These are phyloP conservation scores for Citrullus mucosospermus DNA, from an alignment of 306 rosid species.

Conservation along the genomic window DNA sequence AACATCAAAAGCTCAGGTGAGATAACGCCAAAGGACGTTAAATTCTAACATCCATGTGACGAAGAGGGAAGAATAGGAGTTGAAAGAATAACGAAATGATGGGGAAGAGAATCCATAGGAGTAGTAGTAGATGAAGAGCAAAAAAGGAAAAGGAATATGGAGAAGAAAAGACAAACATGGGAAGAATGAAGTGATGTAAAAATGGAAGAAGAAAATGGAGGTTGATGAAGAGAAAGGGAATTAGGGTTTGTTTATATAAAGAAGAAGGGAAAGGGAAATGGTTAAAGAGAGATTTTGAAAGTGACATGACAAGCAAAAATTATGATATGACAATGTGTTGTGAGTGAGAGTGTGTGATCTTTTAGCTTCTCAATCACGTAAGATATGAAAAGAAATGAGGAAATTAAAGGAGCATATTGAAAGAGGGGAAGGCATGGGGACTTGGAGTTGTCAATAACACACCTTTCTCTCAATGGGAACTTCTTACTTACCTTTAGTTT, in stretches of 20 bases:
- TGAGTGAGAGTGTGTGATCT: background rate
- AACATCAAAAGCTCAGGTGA: background rate
- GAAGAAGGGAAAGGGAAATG: background rate
- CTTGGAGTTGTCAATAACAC: background rate
- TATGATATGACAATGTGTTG: background rate
- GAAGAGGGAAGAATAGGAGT: accelerated
- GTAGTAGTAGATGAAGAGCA: background rate
- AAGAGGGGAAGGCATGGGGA: background rate
- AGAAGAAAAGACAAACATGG: background rate
- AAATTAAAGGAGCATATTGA: background rate
- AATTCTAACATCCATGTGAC: background rate
- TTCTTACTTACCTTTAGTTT: background rate
- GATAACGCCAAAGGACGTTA: background rate
- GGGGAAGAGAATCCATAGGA: background rate
- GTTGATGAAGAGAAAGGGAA: background rate
- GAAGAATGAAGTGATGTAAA: conserved; percentile 2
- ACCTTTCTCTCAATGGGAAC: background rate
- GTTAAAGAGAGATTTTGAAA: background rate
- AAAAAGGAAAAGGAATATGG: background rate
- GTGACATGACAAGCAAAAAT: background rate
- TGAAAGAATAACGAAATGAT: background rate
- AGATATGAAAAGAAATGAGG: background rate
- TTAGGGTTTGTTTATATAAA: background rate
- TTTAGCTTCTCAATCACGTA: conserved; percentile 1
- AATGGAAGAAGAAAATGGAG: background rate